Conservation (phyloP, 164 flowering plant species). For the Platanus orientalis region DNA sequence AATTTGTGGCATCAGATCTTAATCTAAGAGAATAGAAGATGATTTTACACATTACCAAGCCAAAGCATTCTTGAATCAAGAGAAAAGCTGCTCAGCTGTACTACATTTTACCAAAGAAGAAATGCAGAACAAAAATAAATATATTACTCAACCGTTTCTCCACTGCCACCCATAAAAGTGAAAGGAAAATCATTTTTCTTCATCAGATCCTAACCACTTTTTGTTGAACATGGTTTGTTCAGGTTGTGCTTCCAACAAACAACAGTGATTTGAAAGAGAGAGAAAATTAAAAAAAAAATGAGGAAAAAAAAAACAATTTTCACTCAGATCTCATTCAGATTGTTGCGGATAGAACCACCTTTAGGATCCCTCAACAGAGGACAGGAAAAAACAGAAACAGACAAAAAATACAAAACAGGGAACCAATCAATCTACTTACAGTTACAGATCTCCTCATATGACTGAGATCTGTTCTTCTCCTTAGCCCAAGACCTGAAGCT, state of each 20-base stretch:
- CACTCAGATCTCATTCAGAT: conserved; percentile 6
- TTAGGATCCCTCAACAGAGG: not conserved
- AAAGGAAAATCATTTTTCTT: conserved; percentile 14
- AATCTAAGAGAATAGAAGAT: no score
- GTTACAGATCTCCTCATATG: conserved; percentile 50
- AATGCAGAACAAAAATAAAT: no score
- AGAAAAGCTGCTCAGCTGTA: conserved; percentile 21
- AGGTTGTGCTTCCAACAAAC: not conserved
- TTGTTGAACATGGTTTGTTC: not conserved
- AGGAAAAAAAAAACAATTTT: not conserved
- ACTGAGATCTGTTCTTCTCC: conserved; percentile 39
- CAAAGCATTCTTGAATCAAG: no score
- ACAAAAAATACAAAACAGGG: not conserved
- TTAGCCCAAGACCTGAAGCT: conserved; percentile 14
- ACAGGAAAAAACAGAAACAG: not conserved
- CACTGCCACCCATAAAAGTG: conserved; percentile 12
- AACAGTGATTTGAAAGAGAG: no score
- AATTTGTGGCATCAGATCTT: no score
- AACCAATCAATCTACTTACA: conserved; percentile 31
- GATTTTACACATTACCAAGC: no score
- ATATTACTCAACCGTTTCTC: no score
- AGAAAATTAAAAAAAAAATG: not conserved
- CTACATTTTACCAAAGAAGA: conserved; percentile 26
- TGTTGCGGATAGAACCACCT: not conserved
- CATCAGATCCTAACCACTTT: conserved; percentile 21